Evolutionary conservation across 345 rosid species (phyloP).

Genomic region (Camelina laxa): DNA sequence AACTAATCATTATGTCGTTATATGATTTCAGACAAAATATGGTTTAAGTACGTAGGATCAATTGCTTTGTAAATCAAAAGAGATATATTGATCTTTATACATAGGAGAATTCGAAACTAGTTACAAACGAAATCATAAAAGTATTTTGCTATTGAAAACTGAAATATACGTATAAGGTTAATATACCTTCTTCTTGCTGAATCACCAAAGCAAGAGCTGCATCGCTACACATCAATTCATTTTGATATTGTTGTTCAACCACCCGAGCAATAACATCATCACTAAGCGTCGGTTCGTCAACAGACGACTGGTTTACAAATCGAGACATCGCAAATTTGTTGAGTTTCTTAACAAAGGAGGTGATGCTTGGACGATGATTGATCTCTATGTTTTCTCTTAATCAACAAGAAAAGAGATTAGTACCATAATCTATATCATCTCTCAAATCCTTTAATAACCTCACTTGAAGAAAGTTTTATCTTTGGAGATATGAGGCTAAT

Average conservation of each 20-base stretch:
- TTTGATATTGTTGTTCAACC: constrained; percentile 7
- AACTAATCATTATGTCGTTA: too few relatives aligned
- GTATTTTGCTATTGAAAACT: not conserved
- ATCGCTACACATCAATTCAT: constrained; percentile 2
- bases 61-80: not conserved
- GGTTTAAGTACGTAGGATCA: not conserved
- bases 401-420: not conserved
- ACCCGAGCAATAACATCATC: constrained; percentile 34
- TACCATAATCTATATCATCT: constrained; percentile 1
- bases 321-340: constrained; percentile 15
- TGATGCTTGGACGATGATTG: not conserved
- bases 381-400: constrained; percentile 9
- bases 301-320: constrained; percentile 11
- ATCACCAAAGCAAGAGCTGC: constrained; percentile 31
- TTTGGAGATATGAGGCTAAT: constrained; percentile 1
- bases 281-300: constrained; percentile 25
- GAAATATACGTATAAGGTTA: not conserved
- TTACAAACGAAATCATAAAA: not conserved
- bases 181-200: constrained; percentile 36
- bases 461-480: constrained; percentile 3
- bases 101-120: not conserved
- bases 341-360: not conserved
- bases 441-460: not conserved
- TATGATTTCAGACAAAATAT: not conserved
- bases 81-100: not conserved